A percentile compares a stretch with the other conserved stretches of the same genome.
These are phyloP conservation scores for Sporisorium iseilematis-ciliati DNA, from an alignment of 1,284 basidiomycete genomes.

Conservation along the genomic window DNA sequence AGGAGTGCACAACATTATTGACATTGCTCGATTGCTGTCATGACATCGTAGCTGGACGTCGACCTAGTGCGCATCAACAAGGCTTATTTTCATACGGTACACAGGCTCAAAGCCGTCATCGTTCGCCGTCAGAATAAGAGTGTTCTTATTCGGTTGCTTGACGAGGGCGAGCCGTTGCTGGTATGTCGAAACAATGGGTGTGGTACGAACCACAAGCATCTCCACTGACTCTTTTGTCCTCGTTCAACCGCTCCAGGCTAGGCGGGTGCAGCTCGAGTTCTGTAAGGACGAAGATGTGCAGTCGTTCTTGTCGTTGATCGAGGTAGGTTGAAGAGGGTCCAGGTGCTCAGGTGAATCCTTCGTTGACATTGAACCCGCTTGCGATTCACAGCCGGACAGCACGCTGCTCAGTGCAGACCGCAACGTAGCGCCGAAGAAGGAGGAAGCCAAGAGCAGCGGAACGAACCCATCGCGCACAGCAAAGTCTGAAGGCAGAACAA, in stretches of 20 bases:
- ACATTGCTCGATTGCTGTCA: too few relatives aligned
- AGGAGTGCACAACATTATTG: not conserved
- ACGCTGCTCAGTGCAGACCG: not conserved
- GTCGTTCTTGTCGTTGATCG: constrained; percentile 31
- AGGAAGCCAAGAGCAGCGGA: not conserved
- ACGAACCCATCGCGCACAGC: too few relatives aligned
- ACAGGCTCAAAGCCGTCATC: constrained; percentile 21
- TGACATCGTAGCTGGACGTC: constrained; percentile 20
- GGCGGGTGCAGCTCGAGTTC: constrained; percentile 37
- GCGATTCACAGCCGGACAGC: not conserved
- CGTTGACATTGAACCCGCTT: not conserved
- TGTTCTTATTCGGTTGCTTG: constrained; percentile 29
- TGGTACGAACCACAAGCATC: not conserved
- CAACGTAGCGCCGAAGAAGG: not conserved
- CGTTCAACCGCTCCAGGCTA: constrained; percentile 5
- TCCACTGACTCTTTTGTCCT: not conserved
- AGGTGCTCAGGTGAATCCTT: not conserved
- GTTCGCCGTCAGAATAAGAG: constrained; percentile 15
- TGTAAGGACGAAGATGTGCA: constrained; percentile 22
- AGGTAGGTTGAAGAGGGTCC: constrained; percentile 13
- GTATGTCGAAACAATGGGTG: constrained; percentile 14
- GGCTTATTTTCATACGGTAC: constrained; percentile 19
- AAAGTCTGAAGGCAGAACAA: not conserved
- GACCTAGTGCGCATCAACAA: constrained; percentile 31
- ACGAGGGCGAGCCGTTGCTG: constrained; percentile 17